Percentiles rank a stretch among this genome's conserved stretches.
Evolutionary conservation across 257 asterid genomes (phyloP).

Genomic region (Scutellaria baicalensis): DNA sequence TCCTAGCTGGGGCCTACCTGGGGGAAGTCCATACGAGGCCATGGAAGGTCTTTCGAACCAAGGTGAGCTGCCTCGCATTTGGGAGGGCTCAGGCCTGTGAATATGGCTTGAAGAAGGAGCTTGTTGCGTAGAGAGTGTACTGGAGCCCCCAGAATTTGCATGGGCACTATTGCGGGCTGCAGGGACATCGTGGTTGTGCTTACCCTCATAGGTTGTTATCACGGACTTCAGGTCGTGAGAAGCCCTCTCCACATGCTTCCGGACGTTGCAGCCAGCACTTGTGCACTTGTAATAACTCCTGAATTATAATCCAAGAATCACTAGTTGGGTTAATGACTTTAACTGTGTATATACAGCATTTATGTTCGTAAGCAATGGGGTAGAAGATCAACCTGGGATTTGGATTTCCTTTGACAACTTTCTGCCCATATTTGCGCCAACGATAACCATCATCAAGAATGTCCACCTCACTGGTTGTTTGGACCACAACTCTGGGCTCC

Average conservation of each 20-base stretch:
- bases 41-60: conserved; percentile 39
- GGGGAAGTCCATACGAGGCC: conserved; percentile 27
- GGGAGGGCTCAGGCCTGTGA: conserved; percentile 49
- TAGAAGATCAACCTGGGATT: conserved; percentile 73
- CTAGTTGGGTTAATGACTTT: not conserved
- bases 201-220: conserved; percentile 84
- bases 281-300: conserved; percentile 98
- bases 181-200: conserved; percentile 87
- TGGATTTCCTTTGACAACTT: conserved; percentile 92
- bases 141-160: conserved; percentile 23
- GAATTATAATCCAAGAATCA: conserved; percentile 10
- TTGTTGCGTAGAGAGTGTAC: conserved; percentile 28
- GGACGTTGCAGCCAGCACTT: conserved; percentile 66
- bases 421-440: conserved; percentile 97
- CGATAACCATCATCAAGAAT: conserved; percentile 88
- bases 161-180: conserved; percentile 71
- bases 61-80: conserved; percentile 34
- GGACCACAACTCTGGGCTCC: conserved; percentile 92
- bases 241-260: conserved; percentile 91
- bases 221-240: conserved; percentile 74
- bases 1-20: conserved; percentile 39
- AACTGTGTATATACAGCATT: not conserved
- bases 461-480: conserved; percentile 90
- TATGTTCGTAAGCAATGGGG: not conserved
- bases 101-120: conserved; percentile 24